Evolutionary conservation across 2,329 filamentous ascomycete species (phyloP).

Genomic region (Aureobasidium vineae): DNA sequence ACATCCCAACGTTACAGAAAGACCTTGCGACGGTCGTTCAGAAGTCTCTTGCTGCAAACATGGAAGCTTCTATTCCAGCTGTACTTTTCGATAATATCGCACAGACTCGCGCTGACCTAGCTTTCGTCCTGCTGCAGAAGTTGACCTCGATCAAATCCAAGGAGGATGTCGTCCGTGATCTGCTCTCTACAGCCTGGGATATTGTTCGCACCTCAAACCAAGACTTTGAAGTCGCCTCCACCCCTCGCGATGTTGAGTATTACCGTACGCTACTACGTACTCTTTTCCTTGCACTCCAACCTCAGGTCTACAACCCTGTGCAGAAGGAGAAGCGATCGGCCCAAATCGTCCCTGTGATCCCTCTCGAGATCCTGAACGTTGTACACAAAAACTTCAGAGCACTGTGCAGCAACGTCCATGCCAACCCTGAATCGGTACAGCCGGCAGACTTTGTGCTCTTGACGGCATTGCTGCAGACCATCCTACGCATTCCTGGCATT

Average conservation of each 20-base stretch:
- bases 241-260: constrained; percentile 61
- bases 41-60: constrained; percentile 77
- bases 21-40: constrained; percentile 72
- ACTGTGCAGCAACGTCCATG: constrained; percentile 75
- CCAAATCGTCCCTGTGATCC: constrained; percentile 51
- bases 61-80: constrained; percentile 68
- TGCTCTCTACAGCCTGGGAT: constrained; percentile 61
- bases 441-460: constrained; percentile 84
- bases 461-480: constrained; percentile 82
- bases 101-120: constrained; percentile 73
- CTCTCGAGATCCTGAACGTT: constrained; percentile 76
- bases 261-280: constrained; percentile 82
- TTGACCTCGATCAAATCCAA: constrained; percentile 52
- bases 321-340: constrained; percentile 18
- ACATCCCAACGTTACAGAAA: constrained; percentile 59
- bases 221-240: constrained; percentile 60
- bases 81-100: constrained; percentile 78
- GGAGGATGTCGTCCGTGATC: constrained; percentile 51
- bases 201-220: constrained; percentile 55
- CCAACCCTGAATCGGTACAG: constrained; percentile 38
- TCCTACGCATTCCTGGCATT: constrained; percentile 74
- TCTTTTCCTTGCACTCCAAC: constrained; percentile 76
- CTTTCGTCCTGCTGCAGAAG: constrained; percentile 77
- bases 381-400: constrained; percentile 82
- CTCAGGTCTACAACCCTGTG: constrained; percentile 47